These are phyloP conservation scores for Francoa sonchifolia DNA, from an alignment of 441 rosid species.

Conservation along the genomic window DNA sequence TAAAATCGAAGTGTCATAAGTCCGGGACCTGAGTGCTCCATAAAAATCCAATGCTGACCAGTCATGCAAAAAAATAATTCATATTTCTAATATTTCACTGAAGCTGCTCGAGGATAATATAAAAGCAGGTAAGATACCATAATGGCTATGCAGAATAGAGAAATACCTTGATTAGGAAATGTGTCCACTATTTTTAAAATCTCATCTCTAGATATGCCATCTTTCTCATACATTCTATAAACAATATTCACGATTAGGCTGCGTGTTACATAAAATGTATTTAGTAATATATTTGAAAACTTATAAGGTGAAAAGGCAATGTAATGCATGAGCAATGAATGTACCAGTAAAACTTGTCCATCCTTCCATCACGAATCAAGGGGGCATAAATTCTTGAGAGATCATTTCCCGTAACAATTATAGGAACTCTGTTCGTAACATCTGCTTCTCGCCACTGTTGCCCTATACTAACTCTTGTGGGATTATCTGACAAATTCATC, in stretches of 20 bases:
- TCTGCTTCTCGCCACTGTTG: conserved; percentile 94
- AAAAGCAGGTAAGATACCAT: not conserved
- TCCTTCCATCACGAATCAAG: conserved; percentile 95
- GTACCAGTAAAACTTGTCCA: conserved; percentile 94
- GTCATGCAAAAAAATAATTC: not conserved
- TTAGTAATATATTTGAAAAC: conserved; percentile 2
- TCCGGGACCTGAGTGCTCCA: conserved; percentile 87
- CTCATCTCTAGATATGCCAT: conserved; percentile 61
- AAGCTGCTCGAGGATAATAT: not conserved
- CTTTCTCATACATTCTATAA: conserved; percentile 77
- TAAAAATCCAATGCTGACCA: conserved; percentile 81
- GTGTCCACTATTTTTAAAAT: conserved; percentile 51
- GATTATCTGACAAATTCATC: conserved; percentile 90
- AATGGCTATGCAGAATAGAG: conserved; percentile 1
- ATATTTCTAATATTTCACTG: too few relatives aligned
- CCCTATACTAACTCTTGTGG: conserved; percentile 90
- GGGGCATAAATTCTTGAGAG: conserved; percentile 80
- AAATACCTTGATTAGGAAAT: conserved; percentile 89
- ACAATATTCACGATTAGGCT: conserved; percentile 83
- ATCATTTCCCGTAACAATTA: conserved; percentile 83
- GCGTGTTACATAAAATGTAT: conserved; percentile 40
- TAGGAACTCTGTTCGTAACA: conserved; percentile 67
- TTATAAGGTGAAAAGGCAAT: conserved; percentile 2
- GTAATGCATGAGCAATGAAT: conserved; percentile 7
- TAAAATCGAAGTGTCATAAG: conserved; percentile 72